These are phyloP conservation scores for Tulasnella sp. DNA, from an alignment of 768 basidiomycete species.

Conservation along the genomic window DNA sequence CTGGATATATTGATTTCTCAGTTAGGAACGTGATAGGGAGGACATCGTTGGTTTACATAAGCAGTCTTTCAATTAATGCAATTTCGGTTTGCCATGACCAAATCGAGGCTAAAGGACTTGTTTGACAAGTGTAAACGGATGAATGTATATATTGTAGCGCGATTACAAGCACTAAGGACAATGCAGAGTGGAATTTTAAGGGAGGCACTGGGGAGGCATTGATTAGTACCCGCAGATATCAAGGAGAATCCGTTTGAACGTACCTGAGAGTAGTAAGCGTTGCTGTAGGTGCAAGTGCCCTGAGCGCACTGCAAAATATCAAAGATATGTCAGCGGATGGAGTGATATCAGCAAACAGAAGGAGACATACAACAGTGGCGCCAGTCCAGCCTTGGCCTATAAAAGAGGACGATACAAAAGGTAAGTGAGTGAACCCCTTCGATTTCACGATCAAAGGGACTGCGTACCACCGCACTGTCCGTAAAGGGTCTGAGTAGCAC, in stretches of 20 bases:
- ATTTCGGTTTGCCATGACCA: too few relatives aligned
- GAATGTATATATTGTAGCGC: background rate
- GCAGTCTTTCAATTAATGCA: too few relatives aligned
- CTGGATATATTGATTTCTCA: too few relatives aligned
- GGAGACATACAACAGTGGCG: background rate
- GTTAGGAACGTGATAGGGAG: too few relatives aligned
- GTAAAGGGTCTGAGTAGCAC: constrained; percentile 15
- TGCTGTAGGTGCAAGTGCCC: constrained; percentile 21
- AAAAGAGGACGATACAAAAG: background rate
- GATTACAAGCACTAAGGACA: background rate
- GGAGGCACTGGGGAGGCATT: background rate
- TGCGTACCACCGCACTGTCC: constrained; percentile 34
- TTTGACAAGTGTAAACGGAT: background rate
- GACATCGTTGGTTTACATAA: too few relatives aligned
- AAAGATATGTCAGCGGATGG: background rate
- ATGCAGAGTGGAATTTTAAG: background rate
- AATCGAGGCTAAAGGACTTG: background rate
- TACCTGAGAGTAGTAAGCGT: constrained; percentile 34
- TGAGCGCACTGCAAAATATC: background rate
- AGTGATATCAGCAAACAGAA: background rate
- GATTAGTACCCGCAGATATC: background rate
- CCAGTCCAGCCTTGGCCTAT: background rate
- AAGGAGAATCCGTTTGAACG: background rate
- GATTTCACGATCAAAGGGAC: background rate
- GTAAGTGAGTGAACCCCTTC: background rate